phyloP scores from a whole-genome alignment of 1,284 basidiomycete genomes.

The Coniferiporia weirii region DNA sequence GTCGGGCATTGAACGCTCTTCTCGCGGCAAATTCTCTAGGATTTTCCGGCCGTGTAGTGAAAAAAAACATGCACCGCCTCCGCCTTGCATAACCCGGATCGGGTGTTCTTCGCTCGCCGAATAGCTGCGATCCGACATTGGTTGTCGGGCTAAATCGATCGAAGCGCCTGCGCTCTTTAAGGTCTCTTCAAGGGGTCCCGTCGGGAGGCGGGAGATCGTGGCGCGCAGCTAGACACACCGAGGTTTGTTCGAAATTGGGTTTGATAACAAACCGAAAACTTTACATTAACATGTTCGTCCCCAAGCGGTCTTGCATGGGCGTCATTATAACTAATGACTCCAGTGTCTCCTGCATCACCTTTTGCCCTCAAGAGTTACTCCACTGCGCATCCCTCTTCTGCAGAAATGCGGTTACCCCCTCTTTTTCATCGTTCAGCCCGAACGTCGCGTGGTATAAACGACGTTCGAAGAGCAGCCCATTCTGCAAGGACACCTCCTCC shows the following conservation, averaged over 20 bases:
- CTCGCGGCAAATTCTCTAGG: neutral
- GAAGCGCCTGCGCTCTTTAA: neutral
- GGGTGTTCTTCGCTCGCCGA: neutral
- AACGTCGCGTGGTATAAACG: conserved; percentile 63
- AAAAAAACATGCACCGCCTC: neutral
- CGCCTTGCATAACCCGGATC: neutral
- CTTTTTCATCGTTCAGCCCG: conserved; percentile 61
- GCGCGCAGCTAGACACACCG: neutral
- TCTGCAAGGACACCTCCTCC: conserved; percentile 51
- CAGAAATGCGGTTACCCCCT: conserved; percentile 60
- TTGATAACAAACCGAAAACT: neutral
- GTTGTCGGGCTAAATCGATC: neutral
- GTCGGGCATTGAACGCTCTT: neutral
- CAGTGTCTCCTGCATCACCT: neutral
- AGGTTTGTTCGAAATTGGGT: conserved; percentile 10
- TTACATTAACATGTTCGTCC: neutral
- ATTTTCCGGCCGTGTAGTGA: neutral
- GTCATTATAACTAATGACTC: neutral
- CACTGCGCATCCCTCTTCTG: conserved; percentile 51
- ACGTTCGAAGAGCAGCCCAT: conserved; percentile 57
- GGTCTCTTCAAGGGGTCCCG: neutral
- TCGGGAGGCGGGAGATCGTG: neutral
- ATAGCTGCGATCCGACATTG: neutral
- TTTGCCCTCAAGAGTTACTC: conserved; percentile 21
- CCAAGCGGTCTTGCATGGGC: neutral